These are phyloP conservation scores for Xylariaceae sp. DNA, from an alignment of 2,329 filamentous ascomycete genomes.

Conservation along the genomic window DNA sequence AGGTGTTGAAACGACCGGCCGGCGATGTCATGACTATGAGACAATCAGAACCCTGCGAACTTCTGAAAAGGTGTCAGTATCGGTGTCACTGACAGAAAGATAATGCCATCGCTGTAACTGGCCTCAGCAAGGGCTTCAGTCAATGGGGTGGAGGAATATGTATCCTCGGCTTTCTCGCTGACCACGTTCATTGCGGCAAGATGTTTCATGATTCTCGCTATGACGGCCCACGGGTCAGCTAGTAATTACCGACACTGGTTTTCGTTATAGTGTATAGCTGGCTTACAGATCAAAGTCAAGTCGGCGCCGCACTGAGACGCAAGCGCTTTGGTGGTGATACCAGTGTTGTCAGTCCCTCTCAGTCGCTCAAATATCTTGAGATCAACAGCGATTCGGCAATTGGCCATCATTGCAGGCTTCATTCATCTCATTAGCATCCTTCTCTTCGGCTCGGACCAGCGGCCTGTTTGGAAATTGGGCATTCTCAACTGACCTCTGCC, in stretches of 20 bases:
- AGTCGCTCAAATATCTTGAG: slow-evolving; percentile 34
- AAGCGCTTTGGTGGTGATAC: slow-evolving; percentile 25
- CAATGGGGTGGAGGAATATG: slow-evolving; percentile 28
- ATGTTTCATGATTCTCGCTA: slow-evolving; percentile 32
- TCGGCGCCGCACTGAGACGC: slow-evolving; percentile 23
- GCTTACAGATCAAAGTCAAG: neutral
- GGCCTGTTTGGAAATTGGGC: no score
- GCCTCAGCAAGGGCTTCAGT: slow-evolving; percentile 33
- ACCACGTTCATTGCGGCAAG: slow-evolving; percentile 36
- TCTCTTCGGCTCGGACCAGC: neutral
- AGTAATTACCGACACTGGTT: neutral
- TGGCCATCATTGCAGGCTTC: slow-evolving; percentile 33
- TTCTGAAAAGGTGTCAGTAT: neutral
- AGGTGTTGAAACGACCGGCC: slow-evolving; percentile 32
- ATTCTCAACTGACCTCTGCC: slow-evolving; percentile 33
- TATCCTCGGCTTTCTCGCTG: slow-evolving; percentile 23
- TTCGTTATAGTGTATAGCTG: slow-evolving; percentile 21
- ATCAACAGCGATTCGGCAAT: slow-evolving; percentile 34
- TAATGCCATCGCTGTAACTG: slow-evolving; percentile 34
- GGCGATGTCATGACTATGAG: slow-evolving; percentile 34
- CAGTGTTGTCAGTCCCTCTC: slow-evolving; percentile 24
- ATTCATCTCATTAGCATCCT: neutral
- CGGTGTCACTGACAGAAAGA: slow-evolving; percentile 20
- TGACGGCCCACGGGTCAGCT: neutral
- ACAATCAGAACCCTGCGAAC: neutral